Evolutionary conservation across 2,329 filamentous ascomycete genomes (phyloP).

Genomic region (Calycina herbarum): DNA sequence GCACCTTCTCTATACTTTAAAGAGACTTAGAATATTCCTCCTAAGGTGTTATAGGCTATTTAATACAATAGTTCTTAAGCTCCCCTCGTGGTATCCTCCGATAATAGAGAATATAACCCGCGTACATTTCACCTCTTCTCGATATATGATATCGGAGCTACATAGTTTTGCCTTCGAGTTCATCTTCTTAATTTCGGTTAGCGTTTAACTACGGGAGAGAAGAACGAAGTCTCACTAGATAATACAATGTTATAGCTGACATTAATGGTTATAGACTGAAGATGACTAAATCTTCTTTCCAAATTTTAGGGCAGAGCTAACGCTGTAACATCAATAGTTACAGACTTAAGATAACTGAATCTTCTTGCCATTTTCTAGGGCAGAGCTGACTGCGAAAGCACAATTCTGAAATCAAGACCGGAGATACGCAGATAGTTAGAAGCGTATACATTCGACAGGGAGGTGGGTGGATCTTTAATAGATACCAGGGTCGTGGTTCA

Average conservation of each 20-base stretch:
- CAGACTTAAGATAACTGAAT: slow-evolving; percentile 26
- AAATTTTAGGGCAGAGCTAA: slow-evolving; percentile 21
- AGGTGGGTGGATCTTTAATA: too few relatives aligned
- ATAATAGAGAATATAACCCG: slow-evolving; percentile 24
- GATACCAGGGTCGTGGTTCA: slow-evolving; percentile 10
- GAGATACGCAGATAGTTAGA: slow-evolving; percentile 14
- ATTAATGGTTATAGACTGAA: slow-evolving; percentile 28
- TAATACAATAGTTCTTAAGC: slow-evolving; percentile 22
- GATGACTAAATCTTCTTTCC: slow-evolving; percentile 24
- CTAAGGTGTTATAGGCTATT: slow-evolving; percentile 23
- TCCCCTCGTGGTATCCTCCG: slow-evolving; percentile 20
- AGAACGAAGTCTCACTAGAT: slow-evolving; percentile 26
- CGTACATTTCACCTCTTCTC: slow-evolving; percentile 25
- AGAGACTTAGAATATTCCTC: slow-evolving; percentile 25
- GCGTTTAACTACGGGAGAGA: slow-evolving; percentile 22
- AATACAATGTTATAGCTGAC: slow-evolving; percentile 27
- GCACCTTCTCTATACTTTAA: slow-evolving; percentile 26
- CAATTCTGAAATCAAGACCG: slow-evolving; percentile 19
- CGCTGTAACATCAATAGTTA: slow-evolving; percentile 23
- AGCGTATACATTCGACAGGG: slow-evolving; percentile 12
- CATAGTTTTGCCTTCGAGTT: slow-evolving; percentile 23
- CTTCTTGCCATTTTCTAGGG: slow-evolving; percentile 22
- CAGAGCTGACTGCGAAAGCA: slow-evolving; percentile 23
- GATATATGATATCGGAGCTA: slow-evolving; percentile 25
- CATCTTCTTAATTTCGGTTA: slow-evolving; percentile 27